Evolutionary conservation across 768 basidiomycete species (phyloP).

Genomic region (Kwoniella dendrophila): DNA sequence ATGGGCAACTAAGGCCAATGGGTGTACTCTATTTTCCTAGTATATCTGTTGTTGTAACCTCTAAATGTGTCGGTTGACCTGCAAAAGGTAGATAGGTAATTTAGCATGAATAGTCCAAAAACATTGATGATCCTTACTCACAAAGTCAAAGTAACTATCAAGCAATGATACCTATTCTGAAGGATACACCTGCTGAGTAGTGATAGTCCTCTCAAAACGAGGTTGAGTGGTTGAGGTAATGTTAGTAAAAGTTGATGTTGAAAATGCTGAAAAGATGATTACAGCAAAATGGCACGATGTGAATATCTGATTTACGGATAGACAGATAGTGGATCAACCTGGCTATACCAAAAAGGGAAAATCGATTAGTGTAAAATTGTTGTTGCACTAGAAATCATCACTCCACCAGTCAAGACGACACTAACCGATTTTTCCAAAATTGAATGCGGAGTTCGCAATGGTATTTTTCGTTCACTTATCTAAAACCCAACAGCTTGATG

Average conservation of each 20-base stretch:
- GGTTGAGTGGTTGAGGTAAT: not conserved
- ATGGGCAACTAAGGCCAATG: not conserved
- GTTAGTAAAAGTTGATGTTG: not conserved
- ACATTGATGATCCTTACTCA: not conserved
- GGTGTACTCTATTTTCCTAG: too few species aligned
- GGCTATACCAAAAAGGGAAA: constrained; percentile 1
- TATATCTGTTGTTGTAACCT: too few species aligned
- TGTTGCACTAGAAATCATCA: not conserved
- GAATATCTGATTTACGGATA: not conserved
- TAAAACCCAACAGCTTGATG: too few species aligned
- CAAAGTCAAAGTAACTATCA: not conserved
- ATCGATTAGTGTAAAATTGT: not conserved
- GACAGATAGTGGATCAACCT: not conserved
- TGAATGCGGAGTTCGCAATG: not conserved
- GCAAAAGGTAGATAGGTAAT: too few species aligned
- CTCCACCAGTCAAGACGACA: constrained; percentile 1
- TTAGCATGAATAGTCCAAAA: too few species aligned
- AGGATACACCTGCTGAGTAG: too few species aligned
- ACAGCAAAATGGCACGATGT: constrained; percentile 9
- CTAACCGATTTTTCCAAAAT: not conserved
- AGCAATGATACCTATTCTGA: too few species aligned
- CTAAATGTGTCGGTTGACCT: too few species aligned
- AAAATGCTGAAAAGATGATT: not conserved
- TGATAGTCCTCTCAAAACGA: not conserved
- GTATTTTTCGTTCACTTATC: too few species aligned